Base-by-base conservation (phyloP, 1,284 basidiomycete genomes). In the Leccinum subrobustum region DNA sequence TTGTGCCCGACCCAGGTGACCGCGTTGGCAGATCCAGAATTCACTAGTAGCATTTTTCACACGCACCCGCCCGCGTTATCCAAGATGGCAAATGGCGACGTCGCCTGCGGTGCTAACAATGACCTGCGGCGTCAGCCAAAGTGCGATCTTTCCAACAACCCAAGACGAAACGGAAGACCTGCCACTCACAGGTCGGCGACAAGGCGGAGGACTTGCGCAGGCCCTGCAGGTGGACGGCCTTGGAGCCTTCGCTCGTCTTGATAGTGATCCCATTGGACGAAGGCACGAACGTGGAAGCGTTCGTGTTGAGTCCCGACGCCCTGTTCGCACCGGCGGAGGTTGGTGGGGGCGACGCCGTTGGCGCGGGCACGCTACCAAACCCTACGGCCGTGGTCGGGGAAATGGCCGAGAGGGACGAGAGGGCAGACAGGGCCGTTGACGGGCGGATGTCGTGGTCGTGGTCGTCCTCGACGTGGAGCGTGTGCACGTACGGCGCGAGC, bases 401-500 rank as follows among this genome's bases (percentile, higher is more conserved):
- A 39, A 55, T 6, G 31, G 55, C 12, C 0, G 63, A 54, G 51
- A 61, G 6, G 16, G 56, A n/a, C 1, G 67, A 66, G 29, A 57
- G 56, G 2, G 65, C n/a, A 1, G 67, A 62, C 35, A 52, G 55
- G 6, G 62, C 52, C 5, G 48, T 61, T 27, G 60, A 60, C 4
- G 63, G 62, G 20, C 65, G 67, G 18, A 47, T 20, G 11, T 47
- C 44, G 31, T 25, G n/a, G 31, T 68, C 65, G 25, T 48, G 47
- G 39, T 72, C 72, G 35, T 73, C 71, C 16, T 73, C 72, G 42
- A 75, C 58, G 52, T 75, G 63, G 33, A 75, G 57, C 3, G 68
- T 72, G 48, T 75, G 71, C 11, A 75, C 58, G 31, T 74, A 71
- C 37, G 71, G 72, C 0, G 54, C 71, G 25, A 75, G 70, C 33